These are phyloP conservation scores for Jatropha podagrica DNA, from an alignment of 441 rosid genomes.

Conservation along the genomic window DNA sequence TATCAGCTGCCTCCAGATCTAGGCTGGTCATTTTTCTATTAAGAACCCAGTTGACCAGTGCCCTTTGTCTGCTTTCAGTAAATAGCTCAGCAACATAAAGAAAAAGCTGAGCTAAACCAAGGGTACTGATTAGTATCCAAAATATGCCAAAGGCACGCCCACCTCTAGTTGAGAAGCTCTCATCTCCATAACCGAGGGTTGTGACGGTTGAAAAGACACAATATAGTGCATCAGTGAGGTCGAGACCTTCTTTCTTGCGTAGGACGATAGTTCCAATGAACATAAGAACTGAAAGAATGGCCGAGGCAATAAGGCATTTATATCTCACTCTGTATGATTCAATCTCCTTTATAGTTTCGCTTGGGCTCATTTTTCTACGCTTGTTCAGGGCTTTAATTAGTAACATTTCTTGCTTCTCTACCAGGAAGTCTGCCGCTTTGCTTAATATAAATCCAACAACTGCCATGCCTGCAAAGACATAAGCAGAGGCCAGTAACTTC, in stretches of 20 bases:
- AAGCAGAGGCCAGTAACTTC: conserved; percentile 64
- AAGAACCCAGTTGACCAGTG: conserved; percentile 65
- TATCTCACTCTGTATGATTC: conserved; percentile 48
- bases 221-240: conserved; percentile 52
- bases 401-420: conserved; percentile 72
- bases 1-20: conserved; percentile 83
- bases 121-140: conserved; percentile 62
- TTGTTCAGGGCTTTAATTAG: conserved; percentile 53
- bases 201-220: conserved; percentile 76
- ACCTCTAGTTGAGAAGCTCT: conserved; percentile 47
- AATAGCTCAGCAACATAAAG: conserved; percentile 56
- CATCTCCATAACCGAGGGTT: conserved; percentile 77
- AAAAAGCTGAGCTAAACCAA: conserved; percentile 58
- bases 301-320: conserved; percentile 47
- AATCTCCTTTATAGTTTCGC: conserved; percentile 46
- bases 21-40: conserved; percentile 42
- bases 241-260: conserved; percentile 37
- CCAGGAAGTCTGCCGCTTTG: conserved; percentile 71
- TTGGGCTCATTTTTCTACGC: conserved; percentile 37
- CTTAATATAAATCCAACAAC: conserved; percentile 56
- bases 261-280: conserved; percentile 49
- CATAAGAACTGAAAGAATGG: conserved; percentile 41
- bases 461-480: conserved; percentile 73
- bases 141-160: conserved; percentile 65
- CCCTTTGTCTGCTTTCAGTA: conserved; percentile 56